Evolutionary conservation across 306 rosid species (phyloP).

Genomic region (Mucuna pruriens): DNA sequence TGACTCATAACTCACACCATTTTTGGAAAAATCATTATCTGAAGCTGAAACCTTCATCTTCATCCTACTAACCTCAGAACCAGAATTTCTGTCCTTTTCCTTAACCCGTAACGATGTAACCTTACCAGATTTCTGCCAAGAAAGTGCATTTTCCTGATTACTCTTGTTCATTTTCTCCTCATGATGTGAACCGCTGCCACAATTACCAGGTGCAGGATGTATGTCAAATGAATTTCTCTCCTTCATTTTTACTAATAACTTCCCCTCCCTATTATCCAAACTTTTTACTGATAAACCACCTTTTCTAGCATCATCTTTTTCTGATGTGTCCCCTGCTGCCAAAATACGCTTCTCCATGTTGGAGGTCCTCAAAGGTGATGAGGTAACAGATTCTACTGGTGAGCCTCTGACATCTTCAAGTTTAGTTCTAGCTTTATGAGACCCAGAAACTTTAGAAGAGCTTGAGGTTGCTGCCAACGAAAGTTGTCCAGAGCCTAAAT

Average conservation of each 20-base stretch:
- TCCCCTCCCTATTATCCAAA: conserved; percentile 36
- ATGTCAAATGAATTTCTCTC: conserved; percentile 22
- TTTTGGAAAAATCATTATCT: conserved; percentile 47
- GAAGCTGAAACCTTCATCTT: conserved; percentile 46
- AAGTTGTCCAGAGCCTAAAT: conserved; percentile 49
- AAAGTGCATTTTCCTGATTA: conserved; percentile 37
- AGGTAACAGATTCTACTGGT: conserved; percentile 72
- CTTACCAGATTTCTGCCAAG: conserved; percentile 49
- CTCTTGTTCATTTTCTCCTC: conserved; percentile 42
- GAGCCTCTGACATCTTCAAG: conserved; percentile 58
- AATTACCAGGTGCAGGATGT: conserved; percentile 37
- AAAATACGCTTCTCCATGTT: conserved; percentile 43
- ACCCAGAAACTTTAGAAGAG: conserved; percentile 69
- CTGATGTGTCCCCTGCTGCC: conserved; percentile 37
- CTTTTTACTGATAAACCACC: conserved; percentile 40
- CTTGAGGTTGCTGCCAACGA: conserved; percentile 63
- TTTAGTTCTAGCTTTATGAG: conserved; percentile 48
- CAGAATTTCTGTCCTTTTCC: conserved; percentile 44
- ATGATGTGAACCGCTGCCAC: conserved; percentile 38
- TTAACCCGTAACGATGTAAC: conserved; percentile 42
- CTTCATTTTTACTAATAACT: conserved; percentile 37
- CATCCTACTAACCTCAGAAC: conserved; percentile 44
- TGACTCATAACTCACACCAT: conserved; percentile 37
- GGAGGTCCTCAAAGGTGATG: conserved; percentile 61
- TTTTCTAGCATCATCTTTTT: conserved; percentile 43